Percentiles rank a stretch among this genome's conserved stretches.
Conservation (phyloP, 2,329 filamentous ascomycete genomes). For the Leptographium procerum region DNA sequence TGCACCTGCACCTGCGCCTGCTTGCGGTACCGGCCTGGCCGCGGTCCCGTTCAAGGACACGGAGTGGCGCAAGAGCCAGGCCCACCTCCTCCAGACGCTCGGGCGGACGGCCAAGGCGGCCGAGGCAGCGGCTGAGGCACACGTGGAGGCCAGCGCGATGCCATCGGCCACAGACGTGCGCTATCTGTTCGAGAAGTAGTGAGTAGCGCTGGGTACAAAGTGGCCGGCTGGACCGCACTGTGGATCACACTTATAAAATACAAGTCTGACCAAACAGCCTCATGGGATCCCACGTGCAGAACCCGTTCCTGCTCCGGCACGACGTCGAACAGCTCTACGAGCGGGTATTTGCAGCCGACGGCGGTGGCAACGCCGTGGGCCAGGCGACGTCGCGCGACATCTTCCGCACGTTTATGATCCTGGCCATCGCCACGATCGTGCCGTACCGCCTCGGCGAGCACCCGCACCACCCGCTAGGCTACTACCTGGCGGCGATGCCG, state of each 20-base stretch:
- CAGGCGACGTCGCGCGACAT: neutral
- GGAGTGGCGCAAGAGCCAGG: slow-evolving; percentile 1
- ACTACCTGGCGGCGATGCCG: slow-evolving; percentile 25
- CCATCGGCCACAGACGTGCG: neutral
- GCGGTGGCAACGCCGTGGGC: neutral
- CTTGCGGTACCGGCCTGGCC: no score
- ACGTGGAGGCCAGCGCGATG: neutral
- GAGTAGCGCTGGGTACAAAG: no score
- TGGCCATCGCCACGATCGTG: slow-evolving; percentile 18
- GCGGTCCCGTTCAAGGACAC: neutral
- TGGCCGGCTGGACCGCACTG: no score
- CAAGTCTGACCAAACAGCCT: no score
- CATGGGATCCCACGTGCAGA: neutral
- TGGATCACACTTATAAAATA: no score
- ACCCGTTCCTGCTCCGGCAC: neutral
- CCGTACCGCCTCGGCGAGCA: slow-evolving; percentile 20
- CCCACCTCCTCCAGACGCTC: neutral
- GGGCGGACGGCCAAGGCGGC: neutral
- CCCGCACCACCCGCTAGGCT: slow-evolving; percentile 26
- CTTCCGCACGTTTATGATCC: slow-evolving; percentile 13
- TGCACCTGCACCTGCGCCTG: no score
- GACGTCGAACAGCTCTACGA: neutral
- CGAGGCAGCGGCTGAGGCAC: neutral
- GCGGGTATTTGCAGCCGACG: neutral
- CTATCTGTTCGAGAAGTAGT: slow-evolving; percentile 1